Evolutionary conservation across 176 grass and related monocot genomes (phyloP), one percentile per base, ranked within the genome.

Genomic region (Elymus sibiricus): DNA sequence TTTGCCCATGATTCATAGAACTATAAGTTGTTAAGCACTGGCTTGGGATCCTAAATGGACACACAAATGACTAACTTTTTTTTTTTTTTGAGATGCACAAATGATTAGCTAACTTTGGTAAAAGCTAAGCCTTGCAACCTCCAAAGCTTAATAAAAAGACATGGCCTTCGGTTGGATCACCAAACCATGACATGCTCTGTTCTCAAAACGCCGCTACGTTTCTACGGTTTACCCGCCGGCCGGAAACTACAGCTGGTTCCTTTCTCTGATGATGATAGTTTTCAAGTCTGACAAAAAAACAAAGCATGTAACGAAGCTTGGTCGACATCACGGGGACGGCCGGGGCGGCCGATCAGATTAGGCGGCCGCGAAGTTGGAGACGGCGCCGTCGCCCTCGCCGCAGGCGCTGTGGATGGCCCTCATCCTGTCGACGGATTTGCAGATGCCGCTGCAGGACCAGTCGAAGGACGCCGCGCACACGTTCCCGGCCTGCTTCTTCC

Each of bases 401-500:
- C 90, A 92, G 15, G 86, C 74, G 59, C 74, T 86, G 67, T 92
- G 90, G 83, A 92, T 85, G 67, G 79, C 87, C 84, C 87, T 83
- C 83, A 92, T 92, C 87, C 90, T 86, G 65, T 89, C 86, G 4
- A 89, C 90, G 17, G 90, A 86, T 44, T 89, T 92, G 84, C 87
- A 89, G 65, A 89, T 83, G 67, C 87, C 90, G 70, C 90, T 92
- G 79, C 90, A 92, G 16, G 74, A 76, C 90, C 90, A 89, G 81
- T 92, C 90, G 76, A 92, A 92, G 37, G 87, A 89, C 60, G 90
- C 87, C n/a, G 76, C 87, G 79, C 87, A 92, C 84, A 89, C 87
- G 84, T 80, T 84, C 25, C 90, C 90, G 3, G 83, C 84, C 75
- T 87, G 90, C 87, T 79, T 89, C 87, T 84, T 92, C 87, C 87